These are phyloP conservation scores for Entoloma clypeatum DNA, from an alignment of 1,284 basidiomycete species.

Conservation along the genomic window DNA sequence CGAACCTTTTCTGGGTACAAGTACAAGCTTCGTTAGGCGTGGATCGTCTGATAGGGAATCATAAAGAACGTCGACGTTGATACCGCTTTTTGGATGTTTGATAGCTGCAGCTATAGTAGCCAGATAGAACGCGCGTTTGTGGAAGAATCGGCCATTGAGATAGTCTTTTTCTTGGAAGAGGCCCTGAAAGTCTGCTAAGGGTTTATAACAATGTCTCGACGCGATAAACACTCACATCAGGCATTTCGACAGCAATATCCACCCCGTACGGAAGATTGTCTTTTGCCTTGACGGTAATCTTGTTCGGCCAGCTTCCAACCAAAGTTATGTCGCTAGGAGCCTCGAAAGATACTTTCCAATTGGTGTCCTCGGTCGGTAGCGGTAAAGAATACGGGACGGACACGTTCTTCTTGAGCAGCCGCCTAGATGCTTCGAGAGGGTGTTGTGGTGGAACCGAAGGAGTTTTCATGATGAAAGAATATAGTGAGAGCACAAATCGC, in stretches of 20 bases:
- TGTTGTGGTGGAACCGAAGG: slow-evolving; percentile 57
- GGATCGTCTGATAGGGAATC: slow-evolving; percentile 61
- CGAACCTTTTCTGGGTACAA: slow-evolving; percentile 55
- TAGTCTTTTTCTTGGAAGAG: slow-evolving; percentile 97
- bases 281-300: slow-evolving; percentile 60
- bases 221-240: slow-evolving; percentile 50
- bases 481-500: slow-evolving; percentile 58
- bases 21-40: slow-evolving; percentile 65
- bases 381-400: slow-evolving; percentile 65
- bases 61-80: slow-evolving; percentile 58
- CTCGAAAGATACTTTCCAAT: slow-evolving; percentile 75
- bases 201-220: not conserved
- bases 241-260: slow-evolving; percentile 87
- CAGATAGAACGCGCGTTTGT: slow-evolving; percentile 91
- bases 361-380: slow-evolving; percentile 62
- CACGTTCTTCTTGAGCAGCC: slow-evolving; percentile 48
- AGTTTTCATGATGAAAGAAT: slow-evolving; percentile 56
- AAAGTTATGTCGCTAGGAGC: slow-evolving; percentile 63
- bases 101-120: slow-evolving; percentile 75
- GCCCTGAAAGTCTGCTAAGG: slow-evolving; percentile 35
- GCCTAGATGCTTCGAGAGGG: slow-evolving; percentile 58
- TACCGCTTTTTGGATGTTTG: slow-evolving; percentile 37
- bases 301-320: slow-evolving; percentile 76
- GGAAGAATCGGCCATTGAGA: slow-evolving; percentile 85
- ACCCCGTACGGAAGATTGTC: slow-evolving; percentile 67